phyloP scores from a whole-genome alignment of 106 monocot genomes.

The Dioscorea dumetorum region DNA sequence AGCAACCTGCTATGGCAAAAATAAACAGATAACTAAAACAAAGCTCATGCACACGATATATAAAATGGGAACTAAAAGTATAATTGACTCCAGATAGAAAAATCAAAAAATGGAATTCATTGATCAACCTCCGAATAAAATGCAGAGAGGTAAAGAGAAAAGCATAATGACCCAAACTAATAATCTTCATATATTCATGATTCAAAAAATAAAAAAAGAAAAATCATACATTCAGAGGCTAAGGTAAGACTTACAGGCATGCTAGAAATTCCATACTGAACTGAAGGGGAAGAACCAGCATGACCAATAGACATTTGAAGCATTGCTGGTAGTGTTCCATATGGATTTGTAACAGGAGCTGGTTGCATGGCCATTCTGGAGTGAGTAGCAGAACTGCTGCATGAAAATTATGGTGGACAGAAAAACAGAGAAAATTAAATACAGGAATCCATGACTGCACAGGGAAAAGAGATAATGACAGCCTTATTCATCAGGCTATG shows the following conservation, averaged over 20 bases:
- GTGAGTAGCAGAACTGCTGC: slow-evolving; percentile 39
- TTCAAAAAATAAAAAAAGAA: too few species aligned
- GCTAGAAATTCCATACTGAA: slow-evolving; percentile 98
- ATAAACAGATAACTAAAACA: neutral
- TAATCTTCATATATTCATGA: too few species aligned
- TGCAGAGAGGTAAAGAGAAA: neutral
- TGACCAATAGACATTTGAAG: slow-evolving; percentile 93
- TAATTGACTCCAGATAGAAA: too few species aligned
- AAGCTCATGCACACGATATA: too few species aligned
- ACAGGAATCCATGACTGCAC: too few species aligned
- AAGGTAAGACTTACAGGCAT: slow-evolving; percentile 70
- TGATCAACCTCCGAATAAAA: neutral
- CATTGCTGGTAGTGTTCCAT: slow-evolving; percentile 84
- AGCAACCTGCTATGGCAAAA: slow-evolving; percentile 42
- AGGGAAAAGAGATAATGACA: too few species aligned
- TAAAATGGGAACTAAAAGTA: too few species aligned
- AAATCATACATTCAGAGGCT: neutral
- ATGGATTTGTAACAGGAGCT: slow-evolving; percentile 66
- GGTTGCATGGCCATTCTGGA: slow-evolving; percentile 68
- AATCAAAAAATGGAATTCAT: neutral
- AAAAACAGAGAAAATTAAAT: slow-evolving; percentile 1
- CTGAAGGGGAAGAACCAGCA: slow-evolving; percentile 55
- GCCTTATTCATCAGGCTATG: too few species aligned
- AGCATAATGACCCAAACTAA: neutral
- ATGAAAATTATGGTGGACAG: neutral